Percentiles rank a stretch among this genome's conserved stretches.
Evolutionary conservation across 164 flowering plant species (phyloP).

Genomic region (Vitis riparia): DNA sequence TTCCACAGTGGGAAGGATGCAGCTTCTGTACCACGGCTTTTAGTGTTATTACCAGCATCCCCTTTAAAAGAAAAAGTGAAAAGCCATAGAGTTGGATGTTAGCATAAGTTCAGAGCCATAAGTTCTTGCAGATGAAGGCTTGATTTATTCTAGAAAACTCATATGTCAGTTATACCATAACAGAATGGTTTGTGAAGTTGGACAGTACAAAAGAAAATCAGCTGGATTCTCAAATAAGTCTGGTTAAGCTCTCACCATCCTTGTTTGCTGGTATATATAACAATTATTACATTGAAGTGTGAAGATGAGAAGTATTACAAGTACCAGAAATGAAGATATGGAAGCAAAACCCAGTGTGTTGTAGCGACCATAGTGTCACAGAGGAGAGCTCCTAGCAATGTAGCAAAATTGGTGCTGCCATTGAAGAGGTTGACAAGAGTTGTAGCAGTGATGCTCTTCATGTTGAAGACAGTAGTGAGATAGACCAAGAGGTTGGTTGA

Average conservation of each 20-base stretch:
- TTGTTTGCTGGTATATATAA: no score
- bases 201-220: no score
- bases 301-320: background rate
- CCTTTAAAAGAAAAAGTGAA: slow-evolving; percentile 24
- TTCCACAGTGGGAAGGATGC: slow-evolving; percentile 48
- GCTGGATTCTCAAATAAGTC: no score
- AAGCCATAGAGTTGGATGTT: background rate
- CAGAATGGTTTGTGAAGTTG: no score
- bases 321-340: background rate
- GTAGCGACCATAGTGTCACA: background rate
- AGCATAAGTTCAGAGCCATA: background rate
- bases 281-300: no score
- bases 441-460: slow-evolving; percentile 1
- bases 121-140: no score
- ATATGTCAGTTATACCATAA: no score
- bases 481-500: slow-evolving; percentile 2
- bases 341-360: background rate
- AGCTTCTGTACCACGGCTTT: slow-evolving; percentile 50
- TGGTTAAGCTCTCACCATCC: no score
- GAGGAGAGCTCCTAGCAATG: background rate
- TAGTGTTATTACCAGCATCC: slow-evolving; percentile 47
- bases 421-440: no score
- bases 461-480: background rate
- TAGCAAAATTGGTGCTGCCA: background rate
- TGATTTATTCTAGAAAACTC: no score